Evolutionary conservation across 1,284 basidiomycete genomes (phyloP), one percentile per base, ranked within the genome.

Genomic region (Ustilago tritici): DNA sequence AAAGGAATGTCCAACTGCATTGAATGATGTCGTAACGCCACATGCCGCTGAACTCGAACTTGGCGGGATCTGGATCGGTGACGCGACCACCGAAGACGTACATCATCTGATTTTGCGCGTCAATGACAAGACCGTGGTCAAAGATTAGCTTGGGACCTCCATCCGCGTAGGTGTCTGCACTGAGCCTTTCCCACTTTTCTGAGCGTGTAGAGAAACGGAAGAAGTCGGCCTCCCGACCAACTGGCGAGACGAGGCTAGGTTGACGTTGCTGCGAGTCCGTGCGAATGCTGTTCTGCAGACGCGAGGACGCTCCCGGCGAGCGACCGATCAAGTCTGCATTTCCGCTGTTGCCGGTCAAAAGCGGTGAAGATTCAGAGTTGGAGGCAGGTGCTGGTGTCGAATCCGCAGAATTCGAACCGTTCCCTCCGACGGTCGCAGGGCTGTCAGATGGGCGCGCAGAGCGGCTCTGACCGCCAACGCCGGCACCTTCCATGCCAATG

Each of bases 101-200:
- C 19, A 95, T 84, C 15, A 91, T 89, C 82, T 93, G 92, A 0
- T 89, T 87, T 17, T 92, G 91, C 32, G 89, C 89, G 79, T 94
- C 93, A 73, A 94, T 90, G 43, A 88, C 90, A 90, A 94, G 92
- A 82, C 93, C 92, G 81, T 93, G 93, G 83, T 94, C 93, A 78
- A 91, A 93, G 58, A 93, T 88, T 40, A 93, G 87, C 2, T 91
- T 91, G 6, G 93, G 93, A 0, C 92, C 92, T 11, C 91, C 91
- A 8, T 89, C 88, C 17, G 69, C 58, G 19, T 77, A 65, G 7
- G 84, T 86, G 47, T 87, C 83, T n/a, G 56, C 60, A 49, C 80
- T 83, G 40, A 87, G 63, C 17, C 78, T 57, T 46, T 86, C 82
- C 86, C 86, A 87, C 12, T 59, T 56, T 40, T 86, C 85, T 10